Evolutionary conservation across 1,284 basidiomycete species (phyloP).

Genomic region (Ganoderma meredithae): DNA sequence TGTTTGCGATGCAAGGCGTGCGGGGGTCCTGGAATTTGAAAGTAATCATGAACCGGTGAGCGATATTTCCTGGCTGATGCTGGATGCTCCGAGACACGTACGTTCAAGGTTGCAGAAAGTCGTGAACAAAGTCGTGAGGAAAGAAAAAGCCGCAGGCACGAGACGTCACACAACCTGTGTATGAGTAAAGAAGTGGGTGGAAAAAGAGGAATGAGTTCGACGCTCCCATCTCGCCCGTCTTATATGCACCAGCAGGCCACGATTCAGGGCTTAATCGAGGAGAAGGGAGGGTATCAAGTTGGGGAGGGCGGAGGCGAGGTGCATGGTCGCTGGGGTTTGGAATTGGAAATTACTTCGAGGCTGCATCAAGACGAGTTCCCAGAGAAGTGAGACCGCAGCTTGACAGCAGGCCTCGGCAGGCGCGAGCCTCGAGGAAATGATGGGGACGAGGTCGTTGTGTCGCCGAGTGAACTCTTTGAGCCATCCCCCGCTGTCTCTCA

Average conservation of each 20-base stretch:
- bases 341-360: too few species aligned
- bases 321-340: neutral
- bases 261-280: too few species aligned
- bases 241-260: neutral
- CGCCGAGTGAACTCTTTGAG: too few species aligned
- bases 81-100: neutral
- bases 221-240: neutral
- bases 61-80: neutral
- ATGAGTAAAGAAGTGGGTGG: neutral
- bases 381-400: too few species aligned
- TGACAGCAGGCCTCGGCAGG: too few species aligned
- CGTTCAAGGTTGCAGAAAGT: constrained; percentile 13
- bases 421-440: too few species aligned
- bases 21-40: constrained; percentile 2
- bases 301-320: neutral
- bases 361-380: too few species aligned
- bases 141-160: constrained; percentile 16
- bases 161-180: constrained; percentile 24
- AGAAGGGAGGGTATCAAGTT: too few species aligned
- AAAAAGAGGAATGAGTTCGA: constrained; percentile 15
- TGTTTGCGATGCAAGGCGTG: constrained; percentile 15
- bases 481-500: too few species aligned
- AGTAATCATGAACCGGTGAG: constrained; percentile 2
- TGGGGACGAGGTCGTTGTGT: too few species aligned
- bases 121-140: constrained; percentile 15